Base-by-base conservation (phyloP, 1,139 yeast species). In the Pichia kudriavzevii region DNA sequence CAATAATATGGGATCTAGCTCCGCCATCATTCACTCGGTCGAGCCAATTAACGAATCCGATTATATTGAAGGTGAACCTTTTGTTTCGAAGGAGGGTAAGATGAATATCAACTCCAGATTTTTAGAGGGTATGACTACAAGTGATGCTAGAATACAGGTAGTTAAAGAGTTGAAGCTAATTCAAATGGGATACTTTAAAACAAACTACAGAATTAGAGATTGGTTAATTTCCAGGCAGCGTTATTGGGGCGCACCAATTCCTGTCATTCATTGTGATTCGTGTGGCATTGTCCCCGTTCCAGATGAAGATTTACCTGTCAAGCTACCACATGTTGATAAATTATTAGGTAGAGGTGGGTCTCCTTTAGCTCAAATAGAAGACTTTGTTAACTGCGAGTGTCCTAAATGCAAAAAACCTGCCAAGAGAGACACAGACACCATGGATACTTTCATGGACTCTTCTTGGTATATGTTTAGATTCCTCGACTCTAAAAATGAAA, bases 181-280 rank as follows among this genome's bases (percentile, higher is more conserved):
- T 0, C 55, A 60, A 0, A 39, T 58, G 3, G 96, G 91, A 0
- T 46, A 58, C 1, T 44, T 50, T 6, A 64, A 72, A 3, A 68
- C 69, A 0, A 80, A 79, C 42, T 79, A 68, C 51, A 71, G 77
- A 48, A 63, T 91, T 22, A 68, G 95, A 46, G 98, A 91, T 54
- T 91, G 98, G 98, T 67, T 91, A 24, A 81, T 91, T 28, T 79
- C 94, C 52, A 73, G 98, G 50, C 98, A 91, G 59, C 64, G 98
- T 41, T 91, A 82, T 56, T 91, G 98, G 98, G 98, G 98, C 20
- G 94, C 97, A 0, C 98, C 98, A 3, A 91, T 91, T 38, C 98
- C 98, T 2, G 84, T 91, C 24, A 65, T 91, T 17, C 94, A 91
- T 49, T 91, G 98, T 61, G 69, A 69, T 7, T 48, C 59, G 5